These are phyloP conservation scores for Castanea sativa DNA, from an alignment of 306 rosid genomes.

Conservation along the genomic window DNA sequence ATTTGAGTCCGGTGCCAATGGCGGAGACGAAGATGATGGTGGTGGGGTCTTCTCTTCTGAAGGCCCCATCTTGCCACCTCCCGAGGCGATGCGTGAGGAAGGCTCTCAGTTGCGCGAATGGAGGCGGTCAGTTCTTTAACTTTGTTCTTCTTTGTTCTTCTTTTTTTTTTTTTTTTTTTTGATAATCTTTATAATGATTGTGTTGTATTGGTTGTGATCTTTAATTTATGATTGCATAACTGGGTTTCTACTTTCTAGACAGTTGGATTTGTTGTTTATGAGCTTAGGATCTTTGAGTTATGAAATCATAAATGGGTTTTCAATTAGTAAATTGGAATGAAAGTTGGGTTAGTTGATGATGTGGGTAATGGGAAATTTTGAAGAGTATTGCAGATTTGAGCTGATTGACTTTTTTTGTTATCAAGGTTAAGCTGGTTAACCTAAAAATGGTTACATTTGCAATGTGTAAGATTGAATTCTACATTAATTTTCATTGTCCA, in stretches of 20 bases:
- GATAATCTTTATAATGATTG: background rate
- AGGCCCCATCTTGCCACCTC: slow-evolving; percentile 71
- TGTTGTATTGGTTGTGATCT: background rate
- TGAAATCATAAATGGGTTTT: no score
- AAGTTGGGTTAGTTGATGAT: no score
- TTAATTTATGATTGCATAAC: background rate
- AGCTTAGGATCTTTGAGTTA: no score
- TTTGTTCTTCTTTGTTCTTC: background rate
- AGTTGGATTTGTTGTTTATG: no score
- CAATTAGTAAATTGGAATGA: no score
- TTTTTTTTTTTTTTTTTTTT: background rate
- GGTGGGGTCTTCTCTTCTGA: slow-evolving; percentile 40
- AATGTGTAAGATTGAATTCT: no score
- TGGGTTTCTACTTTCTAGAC: background rate
- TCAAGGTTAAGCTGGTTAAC: no score
- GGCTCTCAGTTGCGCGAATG: slow-evolving; percentile 75
- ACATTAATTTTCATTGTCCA: no score
- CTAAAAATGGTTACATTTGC: no score
- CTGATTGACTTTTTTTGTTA: no score
- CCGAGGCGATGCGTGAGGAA: slow-evolving; percentile 70
- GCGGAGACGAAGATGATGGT: slow-evolving; percentile 9
- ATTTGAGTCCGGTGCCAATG: slow-evolving; percentile 37
- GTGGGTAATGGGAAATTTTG: no score
- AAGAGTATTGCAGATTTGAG: no score
- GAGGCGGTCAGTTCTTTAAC: slow-evolving; percentile 59